Evolutionary conservation across 176 grass and related monocot genomes (phyloP).

Genomic region (Zea mays): DNA sequence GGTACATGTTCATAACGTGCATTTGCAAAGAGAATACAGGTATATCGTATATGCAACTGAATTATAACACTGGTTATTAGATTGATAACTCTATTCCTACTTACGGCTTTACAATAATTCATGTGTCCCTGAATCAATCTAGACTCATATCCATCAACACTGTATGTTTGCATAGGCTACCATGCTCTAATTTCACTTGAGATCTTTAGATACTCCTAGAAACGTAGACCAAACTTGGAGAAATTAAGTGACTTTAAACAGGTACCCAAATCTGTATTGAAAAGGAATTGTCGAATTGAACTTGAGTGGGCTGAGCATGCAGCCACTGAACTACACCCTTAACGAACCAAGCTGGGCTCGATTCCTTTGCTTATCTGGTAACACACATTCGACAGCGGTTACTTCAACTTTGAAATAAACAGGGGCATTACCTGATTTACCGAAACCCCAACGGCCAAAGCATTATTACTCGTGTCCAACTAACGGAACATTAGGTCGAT

Average conservation of each 20-base stretch:
- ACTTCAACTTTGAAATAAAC: not conserved
- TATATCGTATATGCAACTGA: constrained; percentile 5
- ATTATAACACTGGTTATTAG: not conserved
- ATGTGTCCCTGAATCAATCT: not conserved
- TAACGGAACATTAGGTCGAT: not conserved
- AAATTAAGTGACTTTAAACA: not conserved
- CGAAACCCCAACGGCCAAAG: not conserved
- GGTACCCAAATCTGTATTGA: not conserved
- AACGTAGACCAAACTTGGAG: not conserved
- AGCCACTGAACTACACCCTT: not conserved
- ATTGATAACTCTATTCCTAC: not conserved
- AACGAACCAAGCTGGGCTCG: not conserved
- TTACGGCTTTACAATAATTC: not conserved
- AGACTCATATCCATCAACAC: not conserved
- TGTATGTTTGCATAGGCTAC: constrained; percentile 1
- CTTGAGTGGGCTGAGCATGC: not conserved
- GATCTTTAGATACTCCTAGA: not conserved
- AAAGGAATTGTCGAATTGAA: not conserved
- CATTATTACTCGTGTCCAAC: not conserved
- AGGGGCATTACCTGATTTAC: not conserved
- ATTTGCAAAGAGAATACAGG: constrained; percentile 29
- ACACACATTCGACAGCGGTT: not conserved
- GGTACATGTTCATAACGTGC: not conserved
- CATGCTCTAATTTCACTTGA: not conserved
- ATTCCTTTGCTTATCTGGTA: not conserved